These are phyloP conservation scores for Hyaloperonospora arabidopsidis DNA, from an alignment of 352 stramenopile genomes.

Conservation along the genomic window DNA sequence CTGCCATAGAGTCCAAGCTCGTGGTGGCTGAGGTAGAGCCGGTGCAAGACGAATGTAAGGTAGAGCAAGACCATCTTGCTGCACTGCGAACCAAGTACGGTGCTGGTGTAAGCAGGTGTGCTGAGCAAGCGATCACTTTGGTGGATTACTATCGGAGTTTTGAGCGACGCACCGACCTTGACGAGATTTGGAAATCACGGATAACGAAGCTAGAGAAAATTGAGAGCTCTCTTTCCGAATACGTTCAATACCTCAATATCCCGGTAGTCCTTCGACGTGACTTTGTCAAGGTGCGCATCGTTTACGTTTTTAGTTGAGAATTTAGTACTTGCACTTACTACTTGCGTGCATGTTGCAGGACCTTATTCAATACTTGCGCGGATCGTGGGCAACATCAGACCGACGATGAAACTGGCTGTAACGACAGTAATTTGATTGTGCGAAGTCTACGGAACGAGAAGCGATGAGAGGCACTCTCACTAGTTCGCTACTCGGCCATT, in stretches of 20 bases:
- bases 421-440: conserved; percentile 22
- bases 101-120: conserved; percentile 42
- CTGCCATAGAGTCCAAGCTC: conserved; percentile 5
- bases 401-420: conserved; percentile 3
- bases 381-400: conserved; percentile 29
- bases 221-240: conserved; percentile 52
- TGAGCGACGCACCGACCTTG: conserved; percentile 57
- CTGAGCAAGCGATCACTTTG: conserved; percentile 70
- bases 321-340: neutral
- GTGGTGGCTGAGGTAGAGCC: neutral
- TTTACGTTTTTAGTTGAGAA: neutral
- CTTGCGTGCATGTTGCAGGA: conserved; percentile 24
- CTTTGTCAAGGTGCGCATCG: conserved; percentile 45
- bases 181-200: conserved; percentile 60
- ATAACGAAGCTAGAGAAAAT: conserved; percentile 73
- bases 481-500: neutral
- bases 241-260: conserved; percentile 64
- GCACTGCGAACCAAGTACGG: conserved; percentile 62
- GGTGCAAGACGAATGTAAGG: neutral
- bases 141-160: conserved; percentile 82
- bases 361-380: conserved; percentile 40
- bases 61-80: conserved; percentile 14
- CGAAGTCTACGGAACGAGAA: conserved; percentile 1
- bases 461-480: conserved; percentile 1
- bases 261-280: conserved; percentile 35